phyloP scores from a whole-genome alignment of 352 stramenopile species.

The Globisporangium parvum region DNA sequence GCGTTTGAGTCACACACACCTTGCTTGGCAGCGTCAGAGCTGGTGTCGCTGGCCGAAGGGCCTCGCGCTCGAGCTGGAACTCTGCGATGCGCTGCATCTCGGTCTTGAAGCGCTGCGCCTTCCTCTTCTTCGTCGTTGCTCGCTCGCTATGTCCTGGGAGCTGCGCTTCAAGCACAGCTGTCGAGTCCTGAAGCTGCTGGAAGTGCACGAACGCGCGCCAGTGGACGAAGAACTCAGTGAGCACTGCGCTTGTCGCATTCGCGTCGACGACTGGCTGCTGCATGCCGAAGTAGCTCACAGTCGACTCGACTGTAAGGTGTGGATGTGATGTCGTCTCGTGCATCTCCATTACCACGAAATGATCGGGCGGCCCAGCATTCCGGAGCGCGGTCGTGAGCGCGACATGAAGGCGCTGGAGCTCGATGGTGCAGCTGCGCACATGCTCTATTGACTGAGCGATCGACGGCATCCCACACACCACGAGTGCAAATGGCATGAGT shows the following conservation, averaged over 20 bases:
- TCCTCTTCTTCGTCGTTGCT: too few species aligned
- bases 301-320: not conserved
- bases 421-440: not conserved
- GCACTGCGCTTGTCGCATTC: conserved; percentile 1
- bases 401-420: conserved; percentile 19
- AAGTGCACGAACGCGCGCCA: conserved; percentile 48
- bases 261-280: conserved; percentile 1
- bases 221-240: conserved; percentile 37
- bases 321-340: not conserved
- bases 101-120: not conserved
- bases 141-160: not conserved
- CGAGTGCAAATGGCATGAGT: conserved; percentile 24
- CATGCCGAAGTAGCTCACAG: conserved; percentile 8
- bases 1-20: not conserved
- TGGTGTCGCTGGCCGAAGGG: not conserved
- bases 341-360: conserved; percentile 1
- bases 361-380: conserved; percentile 24
- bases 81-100: conserved; percentile 9
- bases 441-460: not conserved
- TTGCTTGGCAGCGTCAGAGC: not conserved
- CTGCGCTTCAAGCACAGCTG: conserved; percentile 20
- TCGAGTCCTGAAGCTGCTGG: conserved; percentile 41
- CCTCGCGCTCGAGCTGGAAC: conserved; percentile 1
- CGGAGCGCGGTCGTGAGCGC: conserved; percentile 16
- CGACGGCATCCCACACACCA: conserved; percentile 4